Percentiles rank a stretch among this genome's conserved stretches.
These are phyloP conservation scores for Uncinocarpus reesii DNA, from an alignment of 2,329 filamentous ascomycete genomes.

Conservation along the genomic window DNA sequence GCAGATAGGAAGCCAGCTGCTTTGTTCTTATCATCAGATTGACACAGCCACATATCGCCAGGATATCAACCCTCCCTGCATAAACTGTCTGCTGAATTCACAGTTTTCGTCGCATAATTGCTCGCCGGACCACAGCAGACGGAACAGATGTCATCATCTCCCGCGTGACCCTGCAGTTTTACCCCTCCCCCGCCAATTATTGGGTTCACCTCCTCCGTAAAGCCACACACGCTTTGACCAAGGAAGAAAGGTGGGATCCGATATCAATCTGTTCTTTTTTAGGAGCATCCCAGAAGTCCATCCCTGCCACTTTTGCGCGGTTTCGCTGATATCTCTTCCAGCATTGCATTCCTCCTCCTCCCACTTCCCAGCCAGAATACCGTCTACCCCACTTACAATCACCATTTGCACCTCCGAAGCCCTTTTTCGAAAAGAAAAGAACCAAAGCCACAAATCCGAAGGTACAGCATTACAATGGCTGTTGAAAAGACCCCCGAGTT, in stretches of 20 bases:
- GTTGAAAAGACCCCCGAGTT: conserved; percentile 23
- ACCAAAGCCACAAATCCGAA: background rate
- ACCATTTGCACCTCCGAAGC: too few relatives aligned
- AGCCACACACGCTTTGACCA: conserved; percentile 4
- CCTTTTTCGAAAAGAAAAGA: too few relatives aligned
- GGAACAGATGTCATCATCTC: conserved; percentile 5
- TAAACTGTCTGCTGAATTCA: background rate
- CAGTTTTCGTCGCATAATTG: background rate
- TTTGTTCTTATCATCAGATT: too few relatives aligned
- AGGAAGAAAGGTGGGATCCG: background rate
- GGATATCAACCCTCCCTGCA: background rate
- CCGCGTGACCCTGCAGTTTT: conserved; percentile 1
- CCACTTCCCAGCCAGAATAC: too few relatives aligned
- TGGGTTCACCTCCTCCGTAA: background rate
- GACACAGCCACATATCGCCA: background rate
- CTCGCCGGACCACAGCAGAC: background rate
- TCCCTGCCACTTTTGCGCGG: too few relatives aligned
- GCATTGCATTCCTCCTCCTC: too few relatives aligned
- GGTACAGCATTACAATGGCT: background rate
- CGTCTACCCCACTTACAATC: too few relatives aligned
- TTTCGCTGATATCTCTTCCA: too few relatives aligned
- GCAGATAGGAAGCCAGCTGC: too few relatives aligned
- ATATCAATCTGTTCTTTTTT: conserved; percentile 1
- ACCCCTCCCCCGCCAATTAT: conserved; percentile 8
- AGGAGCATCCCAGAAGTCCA: background rate